A percentile compares a stretch with the other conserved stretches of the same genome.
Conservation (phyloP, 768 basidiomycete genomes). For the Naganishia vishniacii region DNA sequence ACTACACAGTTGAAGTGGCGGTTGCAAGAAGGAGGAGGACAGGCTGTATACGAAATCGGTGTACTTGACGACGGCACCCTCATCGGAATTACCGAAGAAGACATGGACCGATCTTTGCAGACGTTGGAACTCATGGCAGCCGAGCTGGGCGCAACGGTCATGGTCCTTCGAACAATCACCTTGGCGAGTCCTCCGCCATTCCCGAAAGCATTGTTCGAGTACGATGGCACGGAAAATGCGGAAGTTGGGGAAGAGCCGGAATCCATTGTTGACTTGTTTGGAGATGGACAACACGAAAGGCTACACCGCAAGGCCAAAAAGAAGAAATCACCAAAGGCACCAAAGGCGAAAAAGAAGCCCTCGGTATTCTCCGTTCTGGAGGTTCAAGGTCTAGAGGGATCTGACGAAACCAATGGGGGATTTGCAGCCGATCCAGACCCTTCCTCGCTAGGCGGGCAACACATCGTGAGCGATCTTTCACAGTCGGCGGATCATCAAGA, state of each 20-base stretch:
- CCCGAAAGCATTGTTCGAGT: constrained; percentile 5
- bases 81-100: constrained; percentile 64
- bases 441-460: background rate
- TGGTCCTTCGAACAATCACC: constrained; percentile 76
- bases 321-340: background rate
- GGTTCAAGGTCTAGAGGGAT: background rate
- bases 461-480: too few species aligned
- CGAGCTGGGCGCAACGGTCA: constrained; percentile 85
- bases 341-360: constrained; percentile 5
- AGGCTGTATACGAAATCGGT: constrained; percentile 72
- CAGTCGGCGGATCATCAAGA: background rate
- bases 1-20: constrained; percentile 97
- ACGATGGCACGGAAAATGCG: background rate
- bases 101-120: constrained; percentile 74
- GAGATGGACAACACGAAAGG: background rate
- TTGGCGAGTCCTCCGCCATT: constrained; percentile 23
- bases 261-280: background rate
- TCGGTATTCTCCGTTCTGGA: background rate
- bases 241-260: background rate
- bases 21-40: constrained; percentile 73
- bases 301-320: background rate
- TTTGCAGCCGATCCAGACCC: too few species aligned
- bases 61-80: constrained; percentile 81
- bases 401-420: background rate
- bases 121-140: constrained; percentile 91